Evolutionary conservation across 495 filamentous ascomycete genomes (phyloP), one percentile per base, ranked within the genome.

Genomic region (Lepidopterella palustris): DNA sequence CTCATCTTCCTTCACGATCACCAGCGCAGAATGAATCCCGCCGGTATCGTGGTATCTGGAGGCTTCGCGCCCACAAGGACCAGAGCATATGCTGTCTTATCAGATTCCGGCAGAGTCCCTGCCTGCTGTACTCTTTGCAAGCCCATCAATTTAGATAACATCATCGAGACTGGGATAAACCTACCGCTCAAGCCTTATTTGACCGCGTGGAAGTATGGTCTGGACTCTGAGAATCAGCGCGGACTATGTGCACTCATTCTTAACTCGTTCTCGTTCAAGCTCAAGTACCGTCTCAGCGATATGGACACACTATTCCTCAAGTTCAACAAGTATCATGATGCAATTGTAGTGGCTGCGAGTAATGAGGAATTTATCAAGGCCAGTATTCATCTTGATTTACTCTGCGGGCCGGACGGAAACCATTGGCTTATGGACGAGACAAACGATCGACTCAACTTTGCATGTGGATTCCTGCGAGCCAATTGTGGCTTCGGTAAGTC

Each of bases 151-250:
- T n/a, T 53, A 11, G n/a, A 23, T 53, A 24, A 6, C 24, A 53
- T 53, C n/a, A n/a, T 53, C 13, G 24, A 4, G 49, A 53, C 49
- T 27, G 49, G 49, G 27, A 53, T 53, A 11, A 24, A 11, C n/a
- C 49, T 53, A 27, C 49, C 49, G 27, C 49, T 53, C 49, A 24
- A 53, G n/a, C 49, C 49, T 5, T 24, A 53, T n/a, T 53, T 23
- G 24, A 23, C 24, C 24, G 49, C 49, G 8, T 53, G 49, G 49
- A 4, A 53, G 24, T 6, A 53, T 27, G 11, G 21, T 4, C 8
- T 27, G 11, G n/a, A 24, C 24, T 53, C 24, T 5, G 6, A 20
- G 18, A 35, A 35, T 35, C 31, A 5, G 31, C 13, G 31, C 31
- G 31, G 31, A 13, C 31, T 35, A 13, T 35, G 31, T 13, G 31